Percentiles rank a stretch among this genome's conserved stretches.
phyloP scores from a whole-genome alignment of 2,329 filamentous ascomycete genomes.

The Sordariomycetes sp. region DNA sequence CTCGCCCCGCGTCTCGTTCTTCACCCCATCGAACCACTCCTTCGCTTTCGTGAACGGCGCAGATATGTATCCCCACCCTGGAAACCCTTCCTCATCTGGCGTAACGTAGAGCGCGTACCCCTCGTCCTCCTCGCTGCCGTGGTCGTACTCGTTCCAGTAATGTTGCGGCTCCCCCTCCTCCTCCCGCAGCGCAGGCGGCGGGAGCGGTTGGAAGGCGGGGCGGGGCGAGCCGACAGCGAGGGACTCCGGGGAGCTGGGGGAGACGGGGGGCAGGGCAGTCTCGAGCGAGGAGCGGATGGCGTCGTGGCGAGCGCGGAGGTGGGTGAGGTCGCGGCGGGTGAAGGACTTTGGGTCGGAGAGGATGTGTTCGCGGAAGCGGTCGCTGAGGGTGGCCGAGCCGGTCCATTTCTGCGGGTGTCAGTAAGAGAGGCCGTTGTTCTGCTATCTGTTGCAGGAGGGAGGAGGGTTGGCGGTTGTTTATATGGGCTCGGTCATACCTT shows the following conservation, averaged over 20 bases:
- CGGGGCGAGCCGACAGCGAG: constrained; percentile 11
- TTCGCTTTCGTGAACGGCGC: constrained; percentile 39
- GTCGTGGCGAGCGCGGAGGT: constrained; percentile 38
- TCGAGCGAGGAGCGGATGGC: constrained; percentile 37
- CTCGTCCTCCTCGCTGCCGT: constrained; percentile 60
- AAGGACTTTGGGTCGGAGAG: constrained; percentile 61
- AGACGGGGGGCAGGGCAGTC: constrained; percentile 27
- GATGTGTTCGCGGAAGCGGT: constrained; percentile 57
- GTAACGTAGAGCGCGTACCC: constrained; percentile 67
- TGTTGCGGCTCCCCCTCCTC: constrained; percentile 18
- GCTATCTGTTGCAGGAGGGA: not conserved
- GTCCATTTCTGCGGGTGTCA: constrained; percentile 64
- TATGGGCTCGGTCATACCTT: constrained; percentile 30
- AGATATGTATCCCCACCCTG: constrained; percentile 49
- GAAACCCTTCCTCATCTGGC: constrained; percentile 53
- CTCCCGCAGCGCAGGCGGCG: not conserved
- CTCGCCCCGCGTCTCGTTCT: constrained; percentile 11
- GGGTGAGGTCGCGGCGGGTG: constrained; percentile 51
- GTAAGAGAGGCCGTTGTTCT: not conserved
- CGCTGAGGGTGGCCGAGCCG: constrained; percentile 52
- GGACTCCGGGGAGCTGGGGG: constrained; percentile 26
- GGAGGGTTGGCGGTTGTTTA: not conserved
- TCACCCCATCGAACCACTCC: constrained; percentile 31
- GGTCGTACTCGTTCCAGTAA: constrained; percentile 85
- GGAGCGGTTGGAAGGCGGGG: constrained; percentile 7